Evolutionary conservation across 108 stramenopile genomes (phyloP).

Genomic region (Cyclotella sp.): DNA sequence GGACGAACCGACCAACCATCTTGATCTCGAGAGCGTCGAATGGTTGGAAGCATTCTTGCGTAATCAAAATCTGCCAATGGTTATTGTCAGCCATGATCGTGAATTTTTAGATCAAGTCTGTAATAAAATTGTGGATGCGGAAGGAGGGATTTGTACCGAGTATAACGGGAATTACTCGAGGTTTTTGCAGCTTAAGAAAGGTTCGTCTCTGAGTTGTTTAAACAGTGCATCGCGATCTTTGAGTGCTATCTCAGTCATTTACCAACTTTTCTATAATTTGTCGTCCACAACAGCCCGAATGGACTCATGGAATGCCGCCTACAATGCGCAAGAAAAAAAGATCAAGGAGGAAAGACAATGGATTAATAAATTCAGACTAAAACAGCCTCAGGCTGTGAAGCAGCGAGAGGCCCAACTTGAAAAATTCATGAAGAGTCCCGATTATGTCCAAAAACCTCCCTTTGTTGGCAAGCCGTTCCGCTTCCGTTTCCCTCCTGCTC

Average conservation of each 20-base stretch:
- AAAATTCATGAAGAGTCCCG: constrained; percentile 85
- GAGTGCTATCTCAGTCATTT: not conserved
- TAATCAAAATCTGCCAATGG: constrained; percentile 95
- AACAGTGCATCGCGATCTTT: not conserved
- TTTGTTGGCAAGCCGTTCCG: constrained; percentile 89
- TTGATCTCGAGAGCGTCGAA: constrained; percentile 93
- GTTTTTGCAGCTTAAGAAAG: constrained; percentile 92
- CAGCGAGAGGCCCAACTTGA: constrained; percentile 80
- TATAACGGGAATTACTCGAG: constrained; percentile 96
- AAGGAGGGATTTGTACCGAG: constrained; percentile 89
- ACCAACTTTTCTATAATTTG: not conserved
- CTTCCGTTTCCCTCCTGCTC: constrained; percentile 96
- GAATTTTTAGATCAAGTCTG: constrained; percentile 98
- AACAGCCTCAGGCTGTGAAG: constrained; percentile 88
- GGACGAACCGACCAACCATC: constrained; percentile 93
- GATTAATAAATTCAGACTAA: constrained; percentile 91
- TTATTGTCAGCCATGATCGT: constrained; percentile 98
- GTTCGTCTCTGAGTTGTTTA: constrained; percentile 3
- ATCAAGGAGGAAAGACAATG: constrained; percentile 92
- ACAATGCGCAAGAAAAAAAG: constrained; percentile 94
- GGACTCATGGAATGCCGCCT: constrained; percentile 94
- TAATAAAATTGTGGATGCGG: constrained; percentile 95
- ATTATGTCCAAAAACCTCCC: constrained; percentile 95
- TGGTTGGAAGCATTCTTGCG: constrained; percentile 96
- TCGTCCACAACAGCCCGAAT: constrained; percentile 59